These are phyloP conservation scores for Mortierella antarctica DNA, from an alignment of 192 early-diverging fungal species.

Conservation along the genomic window DNA sequence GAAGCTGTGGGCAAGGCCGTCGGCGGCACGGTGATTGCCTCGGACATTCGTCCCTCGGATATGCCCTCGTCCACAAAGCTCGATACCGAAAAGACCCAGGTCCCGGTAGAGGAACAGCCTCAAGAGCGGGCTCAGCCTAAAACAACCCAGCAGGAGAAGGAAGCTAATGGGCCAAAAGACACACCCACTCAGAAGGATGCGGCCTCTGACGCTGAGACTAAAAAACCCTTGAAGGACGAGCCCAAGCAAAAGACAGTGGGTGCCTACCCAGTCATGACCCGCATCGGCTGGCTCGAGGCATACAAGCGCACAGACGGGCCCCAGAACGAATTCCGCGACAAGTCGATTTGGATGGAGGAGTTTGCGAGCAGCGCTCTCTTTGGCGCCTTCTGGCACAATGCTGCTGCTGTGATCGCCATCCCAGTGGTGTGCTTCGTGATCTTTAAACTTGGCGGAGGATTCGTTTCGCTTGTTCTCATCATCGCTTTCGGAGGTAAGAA, in stretches of 20 bases:
- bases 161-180: neutral
- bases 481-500: constrained; percentile 49
- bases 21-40: constrained; percentile 37
- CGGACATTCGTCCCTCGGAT: constrained; percentile 34
- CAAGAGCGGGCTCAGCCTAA: neutral
- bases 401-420: constrained; percentile 28
- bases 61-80: constrained; percentile 18
- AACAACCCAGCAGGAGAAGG: neutral
- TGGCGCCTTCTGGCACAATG: constrained; percentile 53
- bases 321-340: constrained; percentile 45
- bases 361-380: constrained; percentile 49
- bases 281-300: constrained; percentile 45
- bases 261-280: constrained; percentile 28
- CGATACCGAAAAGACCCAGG: constrained; percentile 5
- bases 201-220: neutral
- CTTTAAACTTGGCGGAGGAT: constrained; percentile 48
- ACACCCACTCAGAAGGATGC: constrained; percentile 2
- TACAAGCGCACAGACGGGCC: constrained; percentile 47
- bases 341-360: constrained; percentile 51
- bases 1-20: constrained; percentile 35
- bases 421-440: constrained; percentile 28
- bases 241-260: constrained; percentile 22
- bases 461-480: constrained; percentile 42
- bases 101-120: neutral
- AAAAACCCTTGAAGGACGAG: neutral